Evolutionary conservation across 345 rosid species (phyloP).

Genomic region (Nasturtium officinale): DNA sequence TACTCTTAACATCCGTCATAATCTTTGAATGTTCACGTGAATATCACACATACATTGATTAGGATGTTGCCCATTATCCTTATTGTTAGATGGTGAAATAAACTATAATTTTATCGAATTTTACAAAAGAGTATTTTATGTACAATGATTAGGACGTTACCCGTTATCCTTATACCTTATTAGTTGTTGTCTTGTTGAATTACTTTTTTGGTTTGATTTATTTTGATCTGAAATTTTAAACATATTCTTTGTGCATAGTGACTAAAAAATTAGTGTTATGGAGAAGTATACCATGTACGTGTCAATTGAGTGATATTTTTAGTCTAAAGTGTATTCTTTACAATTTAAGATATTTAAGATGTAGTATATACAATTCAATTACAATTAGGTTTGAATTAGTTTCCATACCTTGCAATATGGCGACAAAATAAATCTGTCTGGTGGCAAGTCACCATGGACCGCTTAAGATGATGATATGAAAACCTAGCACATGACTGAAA

Average conservation of each 20-base stretch:
- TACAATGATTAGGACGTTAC: not conserved
- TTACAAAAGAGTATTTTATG: not conserved
- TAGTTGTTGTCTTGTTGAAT: not conserved
- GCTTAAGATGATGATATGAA: constrained; percentile 35
- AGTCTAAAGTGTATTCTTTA: not conserved
- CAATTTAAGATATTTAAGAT: not conserved
- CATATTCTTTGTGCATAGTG: not conserved
- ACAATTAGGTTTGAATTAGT: constrained; percentile 12
- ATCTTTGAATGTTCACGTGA: constrained; percentile 34
- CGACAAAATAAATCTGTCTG: constrained; percentile 15
- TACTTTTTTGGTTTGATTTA: not conserved
- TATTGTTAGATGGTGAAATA: not conserved
- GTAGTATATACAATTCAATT: constrained; percentile 1
- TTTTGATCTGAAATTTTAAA: not conserved
- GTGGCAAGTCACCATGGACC: constrained; percentile 34
- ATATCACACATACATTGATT: constrained; percentile 31
- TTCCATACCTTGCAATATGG: constrained; percentile 13
- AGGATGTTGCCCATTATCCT: constrained; percentile 30
- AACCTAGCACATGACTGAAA: constrained; percentile 37
- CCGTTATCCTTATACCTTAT: not conserved
- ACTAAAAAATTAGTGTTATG: not conserved
- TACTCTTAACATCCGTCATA: constrained; percentile 20
- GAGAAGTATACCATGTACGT: not conserved
- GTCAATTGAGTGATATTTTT: not conserved
- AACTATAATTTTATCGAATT: not conserved